Base-by-base conservation (phyloP, 345 rosid genomes). In the Salix caprea region DNA sequence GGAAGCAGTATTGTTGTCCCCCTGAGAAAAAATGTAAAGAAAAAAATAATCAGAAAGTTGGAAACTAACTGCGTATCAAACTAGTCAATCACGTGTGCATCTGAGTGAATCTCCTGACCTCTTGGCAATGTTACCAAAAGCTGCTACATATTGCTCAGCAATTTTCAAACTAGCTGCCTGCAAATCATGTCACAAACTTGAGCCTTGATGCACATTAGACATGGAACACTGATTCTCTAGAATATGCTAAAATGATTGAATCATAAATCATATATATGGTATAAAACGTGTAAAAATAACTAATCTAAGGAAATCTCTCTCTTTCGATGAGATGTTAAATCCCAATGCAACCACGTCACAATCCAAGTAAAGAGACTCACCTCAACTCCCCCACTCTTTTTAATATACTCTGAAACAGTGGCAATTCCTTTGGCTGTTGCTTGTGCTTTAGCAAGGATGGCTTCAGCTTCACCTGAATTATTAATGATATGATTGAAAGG, bases 1-100 rank as follows among this genome's bases (percentile, higher is more conserved):
- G 98, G 99, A 86, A 96, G 97, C 86, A 94, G 78, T 88, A 96
- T 78, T 48, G 99, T 96, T 75, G 97, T 96, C 65, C 97, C 97
- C 89, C 99, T 94, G 73, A 36, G 19, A 61, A 67, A 76, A 54
- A 69, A 67, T 26, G 60, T 26, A 12, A 39, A 18, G 39, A 54
- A 5, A 19, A 14, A 60, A 75, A 39, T 67, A 65, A 19, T 72
- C 37, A 69, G 54, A 2, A 52, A 32, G 36, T 44, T 26, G 46
- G 6, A 32, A 40, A 58, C 12, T n/a, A 60, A 62, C 28, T 21
- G 15, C 37, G n/a, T 11, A 69, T 56, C 26, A 52, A 44, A 70
- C 4, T 30, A 64, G 70, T 56, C 18, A 34, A 28, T 24, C n/a
- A 64, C 9, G 40, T 23, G n/a, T 12, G 19, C 23, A 61, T 28